Conservation (phyloP, 2,329 filamentous ascomycete species). For the Diatrype stigma region DNA sequence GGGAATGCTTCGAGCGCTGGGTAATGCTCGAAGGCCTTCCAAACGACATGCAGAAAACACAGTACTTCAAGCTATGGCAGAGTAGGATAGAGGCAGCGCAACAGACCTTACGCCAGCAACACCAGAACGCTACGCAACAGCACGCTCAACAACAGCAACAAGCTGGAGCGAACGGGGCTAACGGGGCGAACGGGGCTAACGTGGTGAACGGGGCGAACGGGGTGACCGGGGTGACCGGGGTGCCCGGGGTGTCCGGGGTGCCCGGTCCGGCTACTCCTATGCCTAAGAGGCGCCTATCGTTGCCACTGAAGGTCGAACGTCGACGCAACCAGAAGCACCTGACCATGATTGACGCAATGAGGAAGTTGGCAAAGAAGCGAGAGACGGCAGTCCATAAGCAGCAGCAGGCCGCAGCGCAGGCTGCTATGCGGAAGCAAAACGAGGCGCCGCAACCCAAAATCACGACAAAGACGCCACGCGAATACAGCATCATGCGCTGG, state of each 20-base stretch:
- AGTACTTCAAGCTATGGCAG: conserved; percentile 80
- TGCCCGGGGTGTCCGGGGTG: no score
- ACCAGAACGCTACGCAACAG: conserved; percentile 42
- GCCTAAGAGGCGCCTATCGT: conserved; percentile 65
- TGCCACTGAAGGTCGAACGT: conserved; percentile 80
- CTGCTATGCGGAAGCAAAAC: conserved; percentile 76
- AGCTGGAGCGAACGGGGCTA: conserved; percentile 26
- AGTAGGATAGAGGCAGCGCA: conserved; percentile 57
- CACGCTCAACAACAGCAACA: conserved; percentile 29
- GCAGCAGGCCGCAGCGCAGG: conserved; percentile 71
- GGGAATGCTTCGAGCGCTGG: conserved; percentile 99
- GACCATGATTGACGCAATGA: conserved; percentile 88
- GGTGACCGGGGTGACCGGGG: no score
- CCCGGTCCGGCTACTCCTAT: conserved; percentile 47
- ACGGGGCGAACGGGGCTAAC: no score
- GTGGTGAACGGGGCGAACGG: no score
- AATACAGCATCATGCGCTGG: conserved; percentile 85
- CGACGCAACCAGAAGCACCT: conserved; percentile 82
- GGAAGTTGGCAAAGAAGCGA: conserved; percentile 90
- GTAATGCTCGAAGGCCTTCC: conserved; percentile 86
- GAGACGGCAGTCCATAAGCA: conserved; percentile 84
- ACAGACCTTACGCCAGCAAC: conserved; percentile 48
- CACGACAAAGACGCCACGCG: conserved; percentile 72
- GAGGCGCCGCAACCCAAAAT: conserved; percentile 50
- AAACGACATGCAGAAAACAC: conserved; percentile 88